phyloP scores from a whole-genome alignment of 257 asterid genomes.

The Rhazya stricta region DNA sequence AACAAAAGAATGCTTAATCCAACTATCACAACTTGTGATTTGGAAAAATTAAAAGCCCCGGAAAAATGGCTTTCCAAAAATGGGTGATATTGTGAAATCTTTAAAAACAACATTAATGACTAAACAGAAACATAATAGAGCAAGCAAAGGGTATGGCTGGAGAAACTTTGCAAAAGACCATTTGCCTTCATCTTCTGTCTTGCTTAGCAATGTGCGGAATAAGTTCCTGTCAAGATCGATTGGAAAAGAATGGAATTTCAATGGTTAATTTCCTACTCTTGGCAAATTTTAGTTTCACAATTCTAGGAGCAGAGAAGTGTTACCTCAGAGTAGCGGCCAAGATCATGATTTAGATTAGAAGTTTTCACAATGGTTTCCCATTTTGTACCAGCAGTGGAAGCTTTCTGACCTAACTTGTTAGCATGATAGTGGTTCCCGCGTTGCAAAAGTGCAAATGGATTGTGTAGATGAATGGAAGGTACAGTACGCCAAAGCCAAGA shows the following conservation, averaged over 20 bases:
- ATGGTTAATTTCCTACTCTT: not conserved
- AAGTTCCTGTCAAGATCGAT: constrained; percentile 43
- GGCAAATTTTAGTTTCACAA: not conserved
- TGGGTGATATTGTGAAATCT: not conserved
- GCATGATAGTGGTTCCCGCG: constrained; percentile 32
- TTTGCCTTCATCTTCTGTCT: constrained; percentile 30
- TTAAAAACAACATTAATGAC: not conserved
- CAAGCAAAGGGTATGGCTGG: not conserved
- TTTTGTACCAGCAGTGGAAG: constrained; percentile 34
- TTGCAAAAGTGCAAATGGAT: constrained; percentile 49
- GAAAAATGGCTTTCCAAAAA: not conserved
- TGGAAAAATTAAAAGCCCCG: not conserved
- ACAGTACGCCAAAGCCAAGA: constrained; percentile 88
- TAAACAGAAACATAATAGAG: constrained; percentile 6
- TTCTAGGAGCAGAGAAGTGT: constrained; percentile 4
- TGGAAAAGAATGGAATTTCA: not conserved
- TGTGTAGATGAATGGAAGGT: constrained; percentile 58
- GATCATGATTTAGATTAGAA: constrained; percentile 45
- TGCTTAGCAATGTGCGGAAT: constrained; percentile 47
- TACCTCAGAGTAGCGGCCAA: constrained; percentile 66
- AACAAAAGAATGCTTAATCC: not conserved
- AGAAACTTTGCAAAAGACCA: constrained; percentile 7
- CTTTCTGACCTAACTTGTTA: constrained; percentile 46
- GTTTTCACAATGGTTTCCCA: constrained; percentile 90
- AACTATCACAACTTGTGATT: not conserved